Base-by-base conservation (phyloP, 768 basidiomycete species). In the Dacryopinax primogenitus region DNA sequence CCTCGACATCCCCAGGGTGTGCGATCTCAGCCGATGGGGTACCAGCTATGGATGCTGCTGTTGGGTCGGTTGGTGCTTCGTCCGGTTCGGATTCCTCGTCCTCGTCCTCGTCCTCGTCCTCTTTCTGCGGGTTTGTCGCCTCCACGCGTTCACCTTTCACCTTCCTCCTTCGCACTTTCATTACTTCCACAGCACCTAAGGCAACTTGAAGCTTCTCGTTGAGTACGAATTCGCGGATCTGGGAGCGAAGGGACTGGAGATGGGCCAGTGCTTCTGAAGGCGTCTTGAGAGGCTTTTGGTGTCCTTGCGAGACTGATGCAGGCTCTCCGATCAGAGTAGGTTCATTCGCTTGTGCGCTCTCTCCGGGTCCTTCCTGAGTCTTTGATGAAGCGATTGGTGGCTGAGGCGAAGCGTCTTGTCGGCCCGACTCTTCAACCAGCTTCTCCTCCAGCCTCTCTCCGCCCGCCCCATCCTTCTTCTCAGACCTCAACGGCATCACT, bases 321-420 rank as follows among this genome's bases (percentile, higher is more conserved):
- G 12, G 37, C 26, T 58, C 28, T 34, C 32, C 37, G 1, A 28
- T 23, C 32, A 51, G 28, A n/a, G n/a, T n/a, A n/a, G n/a, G n/a
- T n/a, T n/a, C n/a, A n/a, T n/a, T n/a, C 15, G 63, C 21, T 67
- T 67, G 33, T 64, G 68, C 0, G 66, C 68, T 2, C 11, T 65
- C 4, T 58, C 69, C 0, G 68, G 72, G 0, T 72, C 77, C 0
- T n/a, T n/a, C n/a, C n/a, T n/a, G n/a, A n/a, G n/a, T n/a, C n/a
- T n/a, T n/a, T n/a, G n/a, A n/a, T n/a, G n/a, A n/a, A n/a, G n/a
- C n/a, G n/a, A n/a, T n/a, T n/a, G n/a, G n/a, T n/a, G n/a, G n/a
- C n/a, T n/a, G n/a, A n/a, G n/a, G n/a, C n/a, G n/a, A n/a, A n/a
- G n/a, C n/a, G n/a, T n/a, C n/a, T n/a, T n/a, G n/a, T n/a, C n/a